These are phyloP conservation scores for Ichthyophthirius multifiliis DNA, from an alignment of 169 alveolate species.

Conservation along the genomic window DNA sequence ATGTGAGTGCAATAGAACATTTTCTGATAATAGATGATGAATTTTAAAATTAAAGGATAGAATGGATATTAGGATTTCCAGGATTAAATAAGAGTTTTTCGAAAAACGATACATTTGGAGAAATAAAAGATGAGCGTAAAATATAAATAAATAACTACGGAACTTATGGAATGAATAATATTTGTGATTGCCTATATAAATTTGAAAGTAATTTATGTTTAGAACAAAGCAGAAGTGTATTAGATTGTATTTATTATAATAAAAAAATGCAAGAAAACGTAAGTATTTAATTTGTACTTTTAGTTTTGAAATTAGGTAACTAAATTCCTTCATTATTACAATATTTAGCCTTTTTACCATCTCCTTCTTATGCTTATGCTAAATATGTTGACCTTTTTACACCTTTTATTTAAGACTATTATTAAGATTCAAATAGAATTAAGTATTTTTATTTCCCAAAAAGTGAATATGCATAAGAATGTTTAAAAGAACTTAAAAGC, in stretches of 20 bases:
- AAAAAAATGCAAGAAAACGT: constrained; percentile 8
- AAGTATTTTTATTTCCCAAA: not conserved
- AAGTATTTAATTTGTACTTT: not conserved
- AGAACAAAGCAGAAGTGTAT: not conserved
- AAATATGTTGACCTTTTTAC: constrained; percentile 21
- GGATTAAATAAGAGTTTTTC: not conserved
- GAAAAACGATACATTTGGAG: too few species aligned
- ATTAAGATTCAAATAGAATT: not conserved
- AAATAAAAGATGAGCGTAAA: not conserved
- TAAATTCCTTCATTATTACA: not conserved
- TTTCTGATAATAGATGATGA: not conserved
- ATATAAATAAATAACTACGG: not conserved
- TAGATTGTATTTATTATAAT: constrained; percentile 6
- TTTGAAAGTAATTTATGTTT: not conserved
- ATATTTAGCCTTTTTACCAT: constrained; percentile 11
- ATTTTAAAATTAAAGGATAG: not conserved
- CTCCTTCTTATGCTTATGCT: constrained; percentile 25
- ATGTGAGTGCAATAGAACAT: not conserved
- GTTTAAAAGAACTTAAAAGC: not conserved
- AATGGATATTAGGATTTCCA: constrained; percentile 29
- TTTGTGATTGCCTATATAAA: not conserved
- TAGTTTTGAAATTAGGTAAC: not conserved
- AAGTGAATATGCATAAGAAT: not conserved
- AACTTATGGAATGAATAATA: not conserved
- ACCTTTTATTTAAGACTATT: not conserved